phyloP scores from a whole-genome alignment of 2,329 filamentous ascomycete species.

The Venturia carpophila region DNA sequence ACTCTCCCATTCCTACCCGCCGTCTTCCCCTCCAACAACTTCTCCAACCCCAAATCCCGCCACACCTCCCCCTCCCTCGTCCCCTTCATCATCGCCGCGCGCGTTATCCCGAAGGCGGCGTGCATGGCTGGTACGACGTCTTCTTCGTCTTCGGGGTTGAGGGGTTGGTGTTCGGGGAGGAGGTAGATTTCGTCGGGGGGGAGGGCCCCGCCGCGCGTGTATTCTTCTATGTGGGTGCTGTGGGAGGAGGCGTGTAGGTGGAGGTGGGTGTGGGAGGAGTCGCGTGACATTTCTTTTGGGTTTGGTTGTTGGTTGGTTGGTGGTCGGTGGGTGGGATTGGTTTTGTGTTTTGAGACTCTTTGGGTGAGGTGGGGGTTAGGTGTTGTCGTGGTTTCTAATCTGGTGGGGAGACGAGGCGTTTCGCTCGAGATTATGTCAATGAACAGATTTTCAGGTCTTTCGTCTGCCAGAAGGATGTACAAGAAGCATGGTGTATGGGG shows the following conservation, averaged over 20 bases:
- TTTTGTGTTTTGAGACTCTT: too few species aligned
- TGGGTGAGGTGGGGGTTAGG: neutral
- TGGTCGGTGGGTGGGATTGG: too few species aligned
- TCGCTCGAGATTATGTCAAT: too few species aligned
- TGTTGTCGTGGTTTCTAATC: too few species aligned
- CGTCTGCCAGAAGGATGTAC: too few species aligned
- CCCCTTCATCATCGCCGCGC: constrained; percentile 63
- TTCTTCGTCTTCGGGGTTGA: constrained; percentile 83
- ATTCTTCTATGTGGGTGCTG: constrained; percentile 67
- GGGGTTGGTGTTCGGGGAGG: constrained; percentile 67
- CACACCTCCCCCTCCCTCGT: constrained; percentile 54
- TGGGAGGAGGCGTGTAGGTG: constrained; percentile 66
- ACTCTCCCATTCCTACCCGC: neutral
- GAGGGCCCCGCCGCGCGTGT: constrained; percentile 35
- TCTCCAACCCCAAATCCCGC: constrained; percentile 68
- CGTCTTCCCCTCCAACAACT: constrained; percentile 46
- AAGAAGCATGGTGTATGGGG: too few species aligned
- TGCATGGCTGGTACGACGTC: constrained; percentile 84
- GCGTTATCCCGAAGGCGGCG: constrained; percentile 76
- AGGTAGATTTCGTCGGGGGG: constrained; percentile 68
- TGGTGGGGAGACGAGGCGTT: too few species aligned
- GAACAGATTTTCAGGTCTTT: too few species aligned
- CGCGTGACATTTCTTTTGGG: constrained; percentile 42
- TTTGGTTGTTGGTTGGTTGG: neutral
- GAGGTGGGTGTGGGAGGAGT: constrained; percentile 65